These are phyloP conservation scores for Spergularia azorica DNA, from an alignment of 179 eudicot genomes.

Conservation along the genomic window DNA sequence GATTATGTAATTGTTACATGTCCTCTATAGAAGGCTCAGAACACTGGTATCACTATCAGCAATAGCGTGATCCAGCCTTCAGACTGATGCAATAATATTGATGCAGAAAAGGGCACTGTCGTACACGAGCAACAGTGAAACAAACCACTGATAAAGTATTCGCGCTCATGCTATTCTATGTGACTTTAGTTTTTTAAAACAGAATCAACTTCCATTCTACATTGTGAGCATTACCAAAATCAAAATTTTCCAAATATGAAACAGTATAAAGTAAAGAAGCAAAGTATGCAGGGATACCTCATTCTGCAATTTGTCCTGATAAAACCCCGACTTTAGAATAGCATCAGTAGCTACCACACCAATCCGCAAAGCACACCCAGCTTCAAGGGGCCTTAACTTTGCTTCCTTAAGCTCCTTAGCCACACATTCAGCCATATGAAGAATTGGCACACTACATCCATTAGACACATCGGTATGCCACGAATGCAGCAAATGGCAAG, in stretches of 20 bases:
- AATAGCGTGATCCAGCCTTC: too few relatives aligned
- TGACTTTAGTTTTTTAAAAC: too few relatives aligned
- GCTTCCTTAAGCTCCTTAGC: slow-evolving; percentile 77
- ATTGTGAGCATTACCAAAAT: neutral
- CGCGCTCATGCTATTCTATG: neutral
- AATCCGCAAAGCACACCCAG: slow-evolving; percentile 57
- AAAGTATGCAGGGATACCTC: slow-evolving; percentile 49
- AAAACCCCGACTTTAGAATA: slow-evolving; percentile 43
- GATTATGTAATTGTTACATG: too few relatives aligned
- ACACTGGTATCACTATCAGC: too few relatives aligned
- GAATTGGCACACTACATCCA: slow-evolving; percentile 59
- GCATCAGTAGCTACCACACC: slow-evolving; percentile 60
- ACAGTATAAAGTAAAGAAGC: neutral
- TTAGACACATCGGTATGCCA: slow-evolving; percentile 59
- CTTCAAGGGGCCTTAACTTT: slow-evolving; percentile 63
- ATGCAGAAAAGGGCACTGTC: too few relatives aligned
- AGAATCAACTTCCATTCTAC: too few relatives aligned
- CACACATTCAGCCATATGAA: slow-evolving; percentile 78
- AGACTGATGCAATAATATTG: too few relatives aligned
- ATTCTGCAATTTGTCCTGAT: slow-evolving; percentile 59
- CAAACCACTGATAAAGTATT: neutral
- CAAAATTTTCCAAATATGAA: neutral
- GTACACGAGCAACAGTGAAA: too few relatives aligned
- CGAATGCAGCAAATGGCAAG: slow-evolving; percentile 63
- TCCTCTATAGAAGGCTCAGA: too few relatives aligned